These are phyloP conservation scores for Narthecium ossifragum DNA, from an alignment of 106 monocot genomes.

Conservation along the genomic window DNA sequence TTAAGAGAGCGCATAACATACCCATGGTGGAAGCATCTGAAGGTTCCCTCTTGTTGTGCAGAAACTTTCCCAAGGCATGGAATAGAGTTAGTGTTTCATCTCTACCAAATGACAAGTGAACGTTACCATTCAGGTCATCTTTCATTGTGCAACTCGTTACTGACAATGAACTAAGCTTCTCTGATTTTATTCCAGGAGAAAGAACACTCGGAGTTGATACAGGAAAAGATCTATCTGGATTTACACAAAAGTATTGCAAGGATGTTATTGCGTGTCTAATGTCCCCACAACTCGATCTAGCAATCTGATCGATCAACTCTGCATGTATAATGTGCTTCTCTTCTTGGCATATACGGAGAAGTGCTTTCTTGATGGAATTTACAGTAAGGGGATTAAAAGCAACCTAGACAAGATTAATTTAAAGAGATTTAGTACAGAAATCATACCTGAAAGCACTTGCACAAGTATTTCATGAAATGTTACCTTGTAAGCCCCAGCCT, in stretches of 20 bases:
- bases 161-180: constrained; percentile 5
- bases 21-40: constrained; percentile 21
- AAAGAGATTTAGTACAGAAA: neutral
- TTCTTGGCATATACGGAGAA: constrained; percentile 53
- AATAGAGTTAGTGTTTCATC: constrained; percentile 83
- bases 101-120: constrained; percentile 46
- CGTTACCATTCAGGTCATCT: neutral
- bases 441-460: no score
- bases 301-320: constrained; percentile 57
- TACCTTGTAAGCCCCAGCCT: constrained; percentile 89
- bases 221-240: constrained; percentile 12
- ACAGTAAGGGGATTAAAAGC: constrained; percentile 76
- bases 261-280: constrained; percentile 88
- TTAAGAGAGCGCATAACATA: constrained; percentile 11
- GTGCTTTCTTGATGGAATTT: constrained; percentile 82
- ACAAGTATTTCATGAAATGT: neutral
- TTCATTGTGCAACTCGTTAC: constrained; percentile 8
- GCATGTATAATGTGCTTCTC: constrained; percentile 51
- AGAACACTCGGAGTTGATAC: constrained; percentile 2
- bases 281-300: constrained; percentile 79
- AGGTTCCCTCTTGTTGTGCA: constrained; percentile 86
- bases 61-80: constrained; percentile 96
- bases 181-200: constrained; percentile 7
- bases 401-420: constrained; percentile 45
- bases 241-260: constrained; percentile 76